Conservation (phyloP, 192 early-diverging fungal species). For the Oehlia diaphana region DNA sequence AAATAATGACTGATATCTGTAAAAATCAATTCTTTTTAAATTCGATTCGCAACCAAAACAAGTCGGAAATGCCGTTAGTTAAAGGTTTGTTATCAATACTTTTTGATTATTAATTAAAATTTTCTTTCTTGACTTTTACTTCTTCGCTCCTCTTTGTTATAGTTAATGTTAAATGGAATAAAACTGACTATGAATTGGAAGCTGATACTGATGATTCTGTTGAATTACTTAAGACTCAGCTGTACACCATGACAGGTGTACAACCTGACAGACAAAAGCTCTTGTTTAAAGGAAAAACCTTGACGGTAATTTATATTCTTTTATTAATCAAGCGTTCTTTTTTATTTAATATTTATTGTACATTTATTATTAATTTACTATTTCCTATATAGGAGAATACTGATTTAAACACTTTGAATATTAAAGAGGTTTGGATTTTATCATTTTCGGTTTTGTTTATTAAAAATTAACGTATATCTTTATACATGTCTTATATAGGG, state of each 20-base stretch:
- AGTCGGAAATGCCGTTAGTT: neutral
- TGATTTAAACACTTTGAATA: conserved; percentile 66
- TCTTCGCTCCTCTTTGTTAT: neutral
- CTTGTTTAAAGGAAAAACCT: conserved; percentile 87
- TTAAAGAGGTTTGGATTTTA: conserved; percentile 62
- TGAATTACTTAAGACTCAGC: conserved; percentile 82
- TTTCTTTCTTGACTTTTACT: neutral
- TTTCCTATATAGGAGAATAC: conserved; percentile 67
- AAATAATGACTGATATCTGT: no score
- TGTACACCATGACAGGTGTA: conserved; percentile 90
- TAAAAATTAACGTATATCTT: conserved; percentile 25
- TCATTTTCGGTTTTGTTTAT: conserved; percentile 21
- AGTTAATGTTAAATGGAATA: conserved; percentile 91
- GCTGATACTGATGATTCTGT: conserved; percentile 73
- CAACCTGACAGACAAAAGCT: conserved; percentile 92
- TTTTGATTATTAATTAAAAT: conserved; percentile 3
- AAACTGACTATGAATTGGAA: conserved; percentile 82
- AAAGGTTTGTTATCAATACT: neutral
- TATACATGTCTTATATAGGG: conserved; percentile 27
- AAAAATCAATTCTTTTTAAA: no score
- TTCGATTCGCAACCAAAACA: no score
- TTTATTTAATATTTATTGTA: no score
- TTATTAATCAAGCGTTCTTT: neutral
- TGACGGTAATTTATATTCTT: conserved; percentile 62
- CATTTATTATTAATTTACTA: neutral